Percentiles rank a stretch among this genome's conserved stretches.
Conservation (phyloP, 805 yeast genomes). For the Candida argentea region DNA sequence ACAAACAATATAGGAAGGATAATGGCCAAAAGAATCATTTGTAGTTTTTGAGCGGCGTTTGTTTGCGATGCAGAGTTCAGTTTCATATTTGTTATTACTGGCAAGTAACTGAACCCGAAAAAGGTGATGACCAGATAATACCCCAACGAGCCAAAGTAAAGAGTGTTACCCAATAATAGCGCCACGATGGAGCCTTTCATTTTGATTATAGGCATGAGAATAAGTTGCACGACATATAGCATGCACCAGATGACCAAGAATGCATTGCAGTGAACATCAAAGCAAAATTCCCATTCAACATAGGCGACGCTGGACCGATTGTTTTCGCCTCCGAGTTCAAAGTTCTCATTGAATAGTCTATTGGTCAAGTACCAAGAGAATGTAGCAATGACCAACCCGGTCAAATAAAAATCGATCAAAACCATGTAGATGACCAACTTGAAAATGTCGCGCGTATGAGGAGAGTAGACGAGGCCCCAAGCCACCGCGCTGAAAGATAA, state of each 20-base stretch:
- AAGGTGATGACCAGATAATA: slow-evolving; percentile 76
- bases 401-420: slow-evolving; percentile 63
- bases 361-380: slow-evolving; percentile 65
- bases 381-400: slow-evolving; percentile 64
- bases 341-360: slow-evolving; percentile 40
- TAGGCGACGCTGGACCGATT: slow-evolving; percentile 20
- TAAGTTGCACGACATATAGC: slow-evolving; percentile 63
- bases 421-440: slow-evolving; percentile 76
- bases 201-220: slow-evolving; percentile 62
- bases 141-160: slow-evolving; percentile 63
- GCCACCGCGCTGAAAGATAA: slow-evolving; percentile 69
- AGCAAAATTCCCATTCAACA: slow-evolving; percentile 90
- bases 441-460: slow-evolving; percentile 48
- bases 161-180: slow-evolving; percentile 65
- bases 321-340: slow-evolving; percentile 10
- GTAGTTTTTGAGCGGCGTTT: slow-evolving; percentile 27
- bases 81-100: slow-evolving; percentile 15
- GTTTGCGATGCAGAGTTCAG: slow-evolving; percentile 2
- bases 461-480: slow-evolving; percentile 82
- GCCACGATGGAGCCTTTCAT: slow-evolving; percentile 52
- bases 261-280: slow-evolving; percentile 91
- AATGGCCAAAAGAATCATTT: slow-evolving; percentile 50
- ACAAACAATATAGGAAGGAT: slow-evolving; percentile 56
- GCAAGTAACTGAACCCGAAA: slow-evolving; percentile 60
- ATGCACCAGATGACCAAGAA: slow-evolving; percentile 71